These are phyloP conservation scores for Kwoniella dejecticola DNA, from an alignment of 768 basidiomycete species.

Conservation along the genomic window DNA sequence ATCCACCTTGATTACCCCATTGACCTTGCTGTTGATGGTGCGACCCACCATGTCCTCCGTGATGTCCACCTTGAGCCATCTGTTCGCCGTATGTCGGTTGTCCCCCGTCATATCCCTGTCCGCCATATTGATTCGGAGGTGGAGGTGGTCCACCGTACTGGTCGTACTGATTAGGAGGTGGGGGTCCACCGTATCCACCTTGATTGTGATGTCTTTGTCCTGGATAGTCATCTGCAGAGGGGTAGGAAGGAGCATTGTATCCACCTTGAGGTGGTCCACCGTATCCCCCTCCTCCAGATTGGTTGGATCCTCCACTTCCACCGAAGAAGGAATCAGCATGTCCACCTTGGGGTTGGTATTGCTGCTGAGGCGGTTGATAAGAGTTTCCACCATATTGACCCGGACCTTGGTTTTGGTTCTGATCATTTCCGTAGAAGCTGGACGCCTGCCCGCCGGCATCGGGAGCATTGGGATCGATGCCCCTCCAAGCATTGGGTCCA, in stretches of 20 bases:
- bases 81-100: slow-evolving; percentile 11
- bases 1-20: slow-evolving; percentile 11
- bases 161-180: no score
- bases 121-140: slow-evolving; percentile 11
- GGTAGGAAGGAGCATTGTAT: slow-evolving; percentile 12
- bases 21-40: not conserved
- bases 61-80: slow-evolving; percentile 16
- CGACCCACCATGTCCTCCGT: slow-evolving; percentile 5
- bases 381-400: slow-evolving; percentile 4
- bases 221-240: slow-evolving; percentile 17
- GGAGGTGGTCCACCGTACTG: slow-evolving; percentile 12
- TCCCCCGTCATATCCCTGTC: slow-evolving; percentile 2
- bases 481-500: slow-evolving; percentile 52
- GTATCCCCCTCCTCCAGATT: not conserved
- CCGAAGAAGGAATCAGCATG: slow-evolving; percentile 12
- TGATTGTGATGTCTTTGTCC: slow-evolving; percentile 2
- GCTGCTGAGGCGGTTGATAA: slow-evolving; percentile 13
- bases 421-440: slow-evolving; percentile 11
- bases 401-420: slow-evolving; percentile 9
- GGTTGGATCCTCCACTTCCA: not conserved
- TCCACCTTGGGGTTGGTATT: slow-evolving; percentile 7
- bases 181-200: no score
- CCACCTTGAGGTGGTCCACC: not conserved
- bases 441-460: slow-evolving; percentile 5
- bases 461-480: slow-evolving; percentile 33